Base-by-base conservation (phyloP, 257 asterid species). In the Solanum piurae region DNA sequence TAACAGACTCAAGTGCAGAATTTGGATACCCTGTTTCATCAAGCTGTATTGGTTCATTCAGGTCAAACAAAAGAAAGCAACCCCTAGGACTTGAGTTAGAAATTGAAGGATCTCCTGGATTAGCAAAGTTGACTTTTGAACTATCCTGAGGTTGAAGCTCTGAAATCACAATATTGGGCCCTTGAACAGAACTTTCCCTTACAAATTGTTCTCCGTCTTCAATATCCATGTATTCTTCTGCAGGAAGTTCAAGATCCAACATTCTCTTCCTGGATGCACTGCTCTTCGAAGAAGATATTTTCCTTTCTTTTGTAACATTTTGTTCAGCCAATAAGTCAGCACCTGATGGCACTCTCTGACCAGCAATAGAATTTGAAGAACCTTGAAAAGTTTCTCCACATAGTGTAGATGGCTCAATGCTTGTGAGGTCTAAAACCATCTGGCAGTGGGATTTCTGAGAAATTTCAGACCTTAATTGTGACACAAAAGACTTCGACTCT, bases 41-140 rank as follows among this genome's bases (percentile, higher is more conserved):
- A 10, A 86, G 82, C 83, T 90, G 89, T 64, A 90, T 16, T 25
- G 98, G 97, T 72, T 94, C 96, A 87, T 94, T 95, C 92, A 95
- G 92, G 93, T 95, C 98, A 38, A 95, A 83, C 86, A 89, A 92
- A 87, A 87, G 80, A 36, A 10, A 83, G 52, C 21, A 85, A 58
- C 90, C 89, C 86, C 83, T 42, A 90, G 88, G 72, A 58, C 77
- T 91, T 64, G 89, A 85, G 88, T 89, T 85, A 31, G 85, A 88
- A 90, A 89, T 33, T 6, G 90, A 86, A 20, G 90, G 85, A 71
- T 84, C 90, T 80, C 88, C 88, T 11, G 86, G 86, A 75, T 89
- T 87, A 84, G 37, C 40, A 58, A 89, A 89, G 91, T 85, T 86
- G 62, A 83, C 83, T 80, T 85, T 90, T 25, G 90, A 88, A 80